These are phyloP conservation scores for Aureobasidium sp. DNA, from an alignment of 2,329 filamentous ascomycete species.

Conservation along the genomic window DNA sequence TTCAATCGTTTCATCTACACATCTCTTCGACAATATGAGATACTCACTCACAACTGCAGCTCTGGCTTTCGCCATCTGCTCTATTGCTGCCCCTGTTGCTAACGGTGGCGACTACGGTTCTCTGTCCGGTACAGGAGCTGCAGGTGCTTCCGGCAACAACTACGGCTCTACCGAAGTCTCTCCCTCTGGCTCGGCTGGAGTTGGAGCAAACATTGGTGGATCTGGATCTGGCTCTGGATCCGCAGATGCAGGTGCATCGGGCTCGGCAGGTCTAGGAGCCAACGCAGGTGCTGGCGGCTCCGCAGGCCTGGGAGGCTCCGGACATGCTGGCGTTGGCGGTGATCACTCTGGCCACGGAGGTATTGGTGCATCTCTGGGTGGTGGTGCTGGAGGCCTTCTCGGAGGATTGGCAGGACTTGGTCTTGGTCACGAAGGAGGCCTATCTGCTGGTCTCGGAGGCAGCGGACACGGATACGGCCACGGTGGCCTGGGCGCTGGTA, in stretches of 20 bases:
- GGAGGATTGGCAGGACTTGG: not conserved
- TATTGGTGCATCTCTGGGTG: not conserved
- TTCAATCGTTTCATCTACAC: not conserved
- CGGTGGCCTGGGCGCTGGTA: not conserved
- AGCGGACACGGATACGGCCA: not conserved
- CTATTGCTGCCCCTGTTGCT: conserved; percentile 20
- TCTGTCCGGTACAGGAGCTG: conserved; percentile 6
- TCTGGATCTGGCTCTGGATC: not conserved
- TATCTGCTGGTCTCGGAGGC: not conserved
- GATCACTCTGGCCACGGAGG: not conserved
- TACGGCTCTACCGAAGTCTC: not conserved
- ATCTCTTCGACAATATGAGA: conserved; percentile 24
- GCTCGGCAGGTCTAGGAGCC: not conserved
- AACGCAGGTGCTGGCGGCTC: not conserved
- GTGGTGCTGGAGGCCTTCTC: not conserved
- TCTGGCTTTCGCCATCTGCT: conserved; percentile 24
- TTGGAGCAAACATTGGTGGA: not conserved
- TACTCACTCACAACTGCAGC: conserved; percentile 25
- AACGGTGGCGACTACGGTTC: not conserved
- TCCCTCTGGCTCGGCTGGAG: not conserved
- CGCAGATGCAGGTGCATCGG: not conserved
- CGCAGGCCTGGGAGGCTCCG: not conserved
- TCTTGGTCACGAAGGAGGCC: not conserved
- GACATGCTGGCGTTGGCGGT: not conserved
- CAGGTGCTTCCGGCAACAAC: conserved; percentile 2